Evolutionary conservation across 176 grass and related monocot species (phyloP), one percentile per base, ranked within the genome.

Genomic region (Pharus latifolius): DNA sequence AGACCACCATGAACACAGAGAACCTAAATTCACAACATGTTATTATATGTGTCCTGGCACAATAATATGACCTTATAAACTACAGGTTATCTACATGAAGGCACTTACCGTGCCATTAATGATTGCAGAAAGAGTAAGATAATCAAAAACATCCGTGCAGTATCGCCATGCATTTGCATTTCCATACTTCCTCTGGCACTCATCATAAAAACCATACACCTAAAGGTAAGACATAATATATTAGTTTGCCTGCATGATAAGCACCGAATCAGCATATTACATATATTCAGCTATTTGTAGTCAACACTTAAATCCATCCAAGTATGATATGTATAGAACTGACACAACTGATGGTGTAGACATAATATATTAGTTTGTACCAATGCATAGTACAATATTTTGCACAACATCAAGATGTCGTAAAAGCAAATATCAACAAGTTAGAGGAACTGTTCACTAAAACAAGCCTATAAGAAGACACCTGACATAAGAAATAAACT

Each of bases 121-220:
- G 79, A 99, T 99, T 37, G 96, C 90, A 79, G 96, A 99, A 72
- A 99, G 65, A 27, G 96, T 99, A 81, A 99, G 87, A 69, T 88
- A 99, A 72, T 99, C 96, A 38, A 99, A 99, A 70, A 99, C 96
- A 88, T 99, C 96, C 25, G 96, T 99, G 78, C 96, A 99, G 28
- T 99, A 99, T 76, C 96, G 87, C 96, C 96, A 99, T 35, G 96
- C 96, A 91, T 99, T 99, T 47, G 96, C 96, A 74, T 99, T 99
- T 51, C 96, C 96, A 67, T 99, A 99, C 72, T 99, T 99, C 54
- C 96, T 94, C 60, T 99, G 96, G 69, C 96, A 99, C 69, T 99
- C 96, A 23, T 99, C 96, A 60, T 99, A 99, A 84, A 99, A 99
- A 70, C 96, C 96, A 84, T 99, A 99, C 4, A 99, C 96, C 96